phyloP scores from a whole-genome alignment of 176 grass and related monocot species.

The Raddia distichophylla region DNA sequence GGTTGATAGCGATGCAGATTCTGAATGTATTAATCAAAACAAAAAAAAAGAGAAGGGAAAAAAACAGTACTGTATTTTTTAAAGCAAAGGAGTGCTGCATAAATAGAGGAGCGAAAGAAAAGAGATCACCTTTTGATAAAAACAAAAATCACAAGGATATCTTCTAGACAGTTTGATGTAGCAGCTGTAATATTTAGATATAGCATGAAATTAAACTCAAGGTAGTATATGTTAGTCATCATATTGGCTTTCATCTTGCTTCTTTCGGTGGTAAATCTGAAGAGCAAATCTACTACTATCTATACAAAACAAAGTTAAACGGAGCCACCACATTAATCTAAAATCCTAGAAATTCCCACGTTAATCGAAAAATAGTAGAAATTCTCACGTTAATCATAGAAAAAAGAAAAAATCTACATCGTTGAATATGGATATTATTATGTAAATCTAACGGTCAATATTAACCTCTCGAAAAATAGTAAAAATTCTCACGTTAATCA shows the following conservation, averaged over 20 bases:
- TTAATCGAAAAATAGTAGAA: too few species aligned
- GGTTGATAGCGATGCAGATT: not conserved
- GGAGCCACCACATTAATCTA: too few species aligned
- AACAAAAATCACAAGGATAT: not conserved
- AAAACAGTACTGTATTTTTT: too few species aligned
- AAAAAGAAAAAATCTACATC: too few species aligned
- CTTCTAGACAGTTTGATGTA: not conserved
- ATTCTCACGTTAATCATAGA: too few species aligned
- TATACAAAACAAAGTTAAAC: too few species aligned
- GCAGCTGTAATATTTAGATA: not conserved
- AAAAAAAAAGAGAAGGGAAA: not conserved
- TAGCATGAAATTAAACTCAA: not conserved
- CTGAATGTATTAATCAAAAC: not conserved
- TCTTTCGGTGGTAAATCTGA: not conserved
- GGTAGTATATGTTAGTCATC: not conserved
- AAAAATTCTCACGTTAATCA: too few species aligned
- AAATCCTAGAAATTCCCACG: too few species aligned
- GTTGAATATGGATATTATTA: too few species aligned
- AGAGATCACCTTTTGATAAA: not conserved
- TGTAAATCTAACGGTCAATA: too few species aligned
- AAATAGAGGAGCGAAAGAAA: not conserved
- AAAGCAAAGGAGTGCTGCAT: not conserved
- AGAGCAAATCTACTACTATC: not conserved
- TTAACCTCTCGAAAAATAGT: too few species aligned
- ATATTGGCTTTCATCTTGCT: not conserved